phyloP scores from a whole-genome alignment of 2,329 filamentous ascomycete genomes.

The Fusarium albidum region DNA sequence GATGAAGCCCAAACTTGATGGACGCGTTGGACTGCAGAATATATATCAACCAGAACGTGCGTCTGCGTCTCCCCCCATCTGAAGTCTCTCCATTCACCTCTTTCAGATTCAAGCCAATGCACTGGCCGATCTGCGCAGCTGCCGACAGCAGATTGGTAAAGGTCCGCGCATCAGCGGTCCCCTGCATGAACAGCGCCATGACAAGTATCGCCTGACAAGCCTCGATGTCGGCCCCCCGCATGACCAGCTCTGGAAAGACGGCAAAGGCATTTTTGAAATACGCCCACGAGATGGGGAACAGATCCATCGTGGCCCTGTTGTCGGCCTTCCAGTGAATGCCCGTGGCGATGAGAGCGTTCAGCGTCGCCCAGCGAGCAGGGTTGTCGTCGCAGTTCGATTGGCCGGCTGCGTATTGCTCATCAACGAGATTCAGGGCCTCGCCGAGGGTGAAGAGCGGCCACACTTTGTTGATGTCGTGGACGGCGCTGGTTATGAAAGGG shows the following conservation, averaged over 20 bases:
- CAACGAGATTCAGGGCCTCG: not conserved
- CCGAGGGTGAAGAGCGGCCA: not conserved
- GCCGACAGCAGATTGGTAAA: not conserved
- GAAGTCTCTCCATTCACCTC: not conserved
- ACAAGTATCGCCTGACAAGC: not conserved
- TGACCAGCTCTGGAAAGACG: not conserved
- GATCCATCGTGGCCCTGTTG: not conserved
- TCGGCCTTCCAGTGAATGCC: not conserved
- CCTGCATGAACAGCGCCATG: not conserved
- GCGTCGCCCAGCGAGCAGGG: not conserved
- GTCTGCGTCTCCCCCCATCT: too few relatives aligned
- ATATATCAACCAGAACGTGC: too few relatives aligned
- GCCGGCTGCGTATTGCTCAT: not conserved
- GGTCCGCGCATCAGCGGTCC: not conserved
- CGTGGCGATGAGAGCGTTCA: not conserved
- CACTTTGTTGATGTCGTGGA: not conserved
- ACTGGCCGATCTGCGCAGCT: not conserved
- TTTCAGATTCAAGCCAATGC: not conserved
- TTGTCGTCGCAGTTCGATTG: not conserved
- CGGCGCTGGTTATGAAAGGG: not conserved
- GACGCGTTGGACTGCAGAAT: too few relatives aligned
- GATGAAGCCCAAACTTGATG: not conserved
- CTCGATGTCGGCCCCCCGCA: not conserved
- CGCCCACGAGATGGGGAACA: not conserved
- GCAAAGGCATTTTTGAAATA: constrained; percentile 2